Percentiles rank a stretch among this genome's conserved stretches.
Evolutionary conservation across 305 asterid species (phyloP).

Genomic region (Fraxinus xanthoxyloides): DNA sequence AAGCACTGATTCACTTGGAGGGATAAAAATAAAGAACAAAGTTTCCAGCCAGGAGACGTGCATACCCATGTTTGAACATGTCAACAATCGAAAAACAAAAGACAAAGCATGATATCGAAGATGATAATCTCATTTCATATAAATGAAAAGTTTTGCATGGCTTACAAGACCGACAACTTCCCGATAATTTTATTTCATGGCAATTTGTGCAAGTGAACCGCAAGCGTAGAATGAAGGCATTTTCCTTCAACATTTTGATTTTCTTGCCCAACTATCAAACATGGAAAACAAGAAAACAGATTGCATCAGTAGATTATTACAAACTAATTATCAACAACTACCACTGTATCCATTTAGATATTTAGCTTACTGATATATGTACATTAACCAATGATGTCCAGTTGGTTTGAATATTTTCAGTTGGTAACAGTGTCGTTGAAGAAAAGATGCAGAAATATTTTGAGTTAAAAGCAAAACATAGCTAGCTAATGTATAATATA

Average conservation of each 20-base stretch:
- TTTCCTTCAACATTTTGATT: conserved; percentile 34
- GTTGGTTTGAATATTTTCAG: not conserved
- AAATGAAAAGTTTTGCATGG: conserved; percentile 28
- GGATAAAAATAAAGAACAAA: not conserved
- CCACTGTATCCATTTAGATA: conserved; percentile 55
- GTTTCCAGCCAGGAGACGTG: not conserved
- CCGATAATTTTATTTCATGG: conserved; percentile 35
- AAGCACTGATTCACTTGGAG: not conserved
- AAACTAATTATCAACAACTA: conserved; percentile 41
- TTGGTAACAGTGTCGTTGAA: too few relatives aligned
- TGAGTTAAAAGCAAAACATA: too few relatives aligned
- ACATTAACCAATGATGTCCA: not conserved
- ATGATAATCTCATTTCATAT: conserved; percentile 47
- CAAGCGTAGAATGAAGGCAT: conserved; percentile 57
- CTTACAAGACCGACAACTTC: conserved; percentile 48
- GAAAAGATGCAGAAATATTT: too few relatives aligned
- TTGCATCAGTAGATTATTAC: not conserved
- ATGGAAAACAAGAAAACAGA: conserved; percentile 18
- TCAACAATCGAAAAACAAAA: not conserved
- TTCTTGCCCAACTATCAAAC: conserved; percentile 43
- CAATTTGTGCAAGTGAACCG: conserved; percentile 36
- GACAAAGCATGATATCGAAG: not conserved
- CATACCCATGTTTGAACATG: not conserved
- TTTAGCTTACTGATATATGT: not conserved
- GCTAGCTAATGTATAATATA: too few relatives aligned